Percentiles rank a stretch among this genome's conserved stretches.
These are phyloP conservation scores for Meredithiella fracta DNA, from an alignment of 2,329 filamentous ascomycete genomes.

Conservation along the genomic window DNA sequence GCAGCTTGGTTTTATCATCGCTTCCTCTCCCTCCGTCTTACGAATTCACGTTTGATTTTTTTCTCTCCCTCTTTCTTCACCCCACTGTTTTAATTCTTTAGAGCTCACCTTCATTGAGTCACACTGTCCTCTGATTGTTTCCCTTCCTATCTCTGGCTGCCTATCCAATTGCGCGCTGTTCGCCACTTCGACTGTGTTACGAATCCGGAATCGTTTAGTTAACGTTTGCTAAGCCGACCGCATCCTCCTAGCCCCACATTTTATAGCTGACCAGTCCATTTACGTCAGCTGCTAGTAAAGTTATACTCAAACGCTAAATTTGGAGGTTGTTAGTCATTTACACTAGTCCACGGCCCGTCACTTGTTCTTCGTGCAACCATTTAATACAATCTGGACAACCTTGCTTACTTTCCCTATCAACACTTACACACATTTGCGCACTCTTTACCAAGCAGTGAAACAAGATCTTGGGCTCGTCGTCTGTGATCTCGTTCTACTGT, in stretches of 20 bases:
- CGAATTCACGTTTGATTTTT: neutral
- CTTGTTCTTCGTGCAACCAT: neutral
- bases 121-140: neutral
- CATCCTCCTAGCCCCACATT: conserved; percentile 1
- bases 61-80: neutral
- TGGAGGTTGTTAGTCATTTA: conserved; percentile 1
- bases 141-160: conserved; percentile 4
- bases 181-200: conserved; percentile 9
- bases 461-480: neutral
- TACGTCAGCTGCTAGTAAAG: conserved; percentile 2
- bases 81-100: neutral
- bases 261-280: conserved; percentile 1
- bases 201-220: conserved; percentile 8
- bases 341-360: neutral
- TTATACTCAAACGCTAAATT: neutral
- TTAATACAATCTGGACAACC: neutral
- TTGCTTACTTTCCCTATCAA: neutral
- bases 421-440: neutral
- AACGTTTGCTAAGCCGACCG: conserved; percentile 4
- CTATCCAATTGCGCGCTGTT: conserved; percentile 12
- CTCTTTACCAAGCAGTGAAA: neutral
- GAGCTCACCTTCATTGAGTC: neutral
- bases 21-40: conserved; percentile 3
- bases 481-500: neutral
- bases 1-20: neutral